Percentiles rank a stretch among this genome's conserved stretches.
Conservation (phyloP, 2,329 filamentous ascomycete genomes). For the Trichophyton equinum region DNA sequence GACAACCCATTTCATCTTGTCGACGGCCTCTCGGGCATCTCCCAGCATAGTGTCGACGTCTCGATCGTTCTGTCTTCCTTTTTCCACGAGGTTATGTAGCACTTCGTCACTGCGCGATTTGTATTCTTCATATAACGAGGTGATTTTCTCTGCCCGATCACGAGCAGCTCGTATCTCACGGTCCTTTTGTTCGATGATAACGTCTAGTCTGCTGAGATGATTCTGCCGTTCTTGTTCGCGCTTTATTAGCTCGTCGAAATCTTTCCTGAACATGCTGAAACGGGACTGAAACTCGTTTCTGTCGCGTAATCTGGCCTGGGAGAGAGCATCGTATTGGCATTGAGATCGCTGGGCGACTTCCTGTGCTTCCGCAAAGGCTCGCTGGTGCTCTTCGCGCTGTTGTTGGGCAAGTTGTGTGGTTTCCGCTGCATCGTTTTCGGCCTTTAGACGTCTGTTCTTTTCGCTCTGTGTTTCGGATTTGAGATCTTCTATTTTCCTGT, state of each 20-base stretch:
- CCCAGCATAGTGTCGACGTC: constrained; percentile 27
- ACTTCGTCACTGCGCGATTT: constrained; percentile 31
- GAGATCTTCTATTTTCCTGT: constrained; percentile 37
- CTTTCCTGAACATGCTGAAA: constrained; percentile 27
- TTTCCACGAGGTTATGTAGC: constrained; percentile 24
- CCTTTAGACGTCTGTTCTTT: constrained; percentile 28
- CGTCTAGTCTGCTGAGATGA: constrained; percentile 31
- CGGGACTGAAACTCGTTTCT: constrained; percentile 28
- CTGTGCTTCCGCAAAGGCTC: constrained; percentile 26
- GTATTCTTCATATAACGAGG: constrained; percentile 31
- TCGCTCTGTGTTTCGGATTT: constrained; percentile 32
- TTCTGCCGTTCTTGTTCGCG: constrained; percentile 27
- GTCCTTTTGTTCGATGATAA: constrained; percentile 36
- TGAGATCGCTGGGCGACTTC: constrained; percentile 29
- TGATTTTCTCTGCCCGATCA: constrained; percentile 30
- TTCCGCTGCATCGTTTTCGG: constrained; percentile 29
- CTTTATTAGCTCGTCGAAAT: constrained; percentile 24
- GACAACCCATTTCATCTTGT: constrained; percentile 39
- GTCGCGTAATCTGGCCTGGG: constrained; percentile 29
- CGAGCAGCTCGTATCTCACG: constrained; percentile 30
- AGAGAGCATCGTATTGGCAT: constrained; percentile 35
- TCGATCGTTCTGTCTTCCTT: constrained; percentile 20
- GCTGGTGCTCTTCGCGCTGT: constrained; percentile 30
- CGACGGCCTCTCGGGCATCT: constrained; percentile 31
- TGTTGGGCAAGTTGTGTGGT: constrained; percentile 28